Evolutionary conservation across 805 yeast genomes (phyloP).

Genomic region (Kurtzmaniella fragi): DNA sequence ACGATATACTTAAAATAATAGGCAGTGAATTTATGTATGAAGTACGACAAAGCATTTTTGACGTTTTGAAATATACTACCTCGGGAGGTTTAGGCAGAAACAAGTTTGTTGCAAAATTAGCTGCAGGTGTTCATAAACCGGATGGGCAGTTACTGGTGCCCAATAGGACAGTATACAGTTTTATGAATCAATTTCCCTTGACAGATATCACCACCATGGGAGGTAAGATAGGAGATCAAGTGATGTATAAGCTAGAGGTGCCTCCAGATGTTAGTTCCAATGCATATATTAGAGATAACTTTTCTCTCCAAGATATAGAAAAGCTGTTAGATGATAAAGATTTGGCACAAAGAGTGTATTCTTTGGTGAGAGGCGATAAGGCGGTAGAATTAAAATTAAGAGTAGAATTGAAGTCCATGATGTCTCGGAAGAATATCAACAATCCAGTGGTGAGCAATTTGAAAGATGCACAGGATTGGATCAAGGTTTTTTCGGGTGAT

Average conservation of each 20-base stretch:
- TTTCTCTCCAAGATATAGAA: conserved; percentile 23
- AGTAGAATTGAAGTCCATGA: conserved; percentile 77
- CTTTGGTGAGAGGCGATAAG: conserved; percentile 61
- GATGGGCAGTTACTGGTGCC: conserved; percentile 76
- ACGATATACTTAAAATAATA: conserved; percentile 63
- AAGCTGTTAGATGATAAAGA: conserved; percentile 31
- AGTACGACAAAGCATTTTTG: conserved; percentile 48
- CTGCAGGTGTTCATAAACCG: conserved; percentile 82
- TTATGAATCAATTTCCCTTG: conserved; percentile 57
- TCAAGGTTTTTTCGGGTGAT: conserved; percentile 79
- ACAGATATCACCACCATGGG: conserved; percentile 88
- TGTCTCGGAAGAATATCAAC: conserved; percentile 76
- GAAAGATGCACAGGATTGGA: conserved; percentile 69
- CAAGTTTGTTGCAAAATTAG: conserved; percentile 78
- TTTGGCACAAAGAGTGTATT: conserved; percentile 51
- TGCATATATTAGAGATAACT: conserved; percentile 46
- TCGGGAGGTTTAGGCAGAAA: conserved; percentile 83
- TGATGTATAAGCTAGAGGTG: conserved; percentile 45
- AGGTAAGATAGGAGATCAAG: conserved; percentile 72
- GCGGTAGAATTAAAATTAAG: conserved; percentile 51
- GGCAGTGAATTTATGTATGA: conserved; percentile 59
- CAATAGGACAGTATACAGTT: conserved; percentile 41
- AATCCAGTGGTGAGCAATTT: conserved; percentile 44
- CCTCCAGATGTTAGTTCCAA: conserved; percentile 44
- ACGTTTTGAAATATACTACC: conserved; percentile 71